Percentiles rank a stretch among this genome's conserved stretches.
These are phyloP conservation scores for Schoenoplectus tabernaemontani DNA, from an alignment of 202 grass and related monocot species.

Conservation along the genomic window DNA sequence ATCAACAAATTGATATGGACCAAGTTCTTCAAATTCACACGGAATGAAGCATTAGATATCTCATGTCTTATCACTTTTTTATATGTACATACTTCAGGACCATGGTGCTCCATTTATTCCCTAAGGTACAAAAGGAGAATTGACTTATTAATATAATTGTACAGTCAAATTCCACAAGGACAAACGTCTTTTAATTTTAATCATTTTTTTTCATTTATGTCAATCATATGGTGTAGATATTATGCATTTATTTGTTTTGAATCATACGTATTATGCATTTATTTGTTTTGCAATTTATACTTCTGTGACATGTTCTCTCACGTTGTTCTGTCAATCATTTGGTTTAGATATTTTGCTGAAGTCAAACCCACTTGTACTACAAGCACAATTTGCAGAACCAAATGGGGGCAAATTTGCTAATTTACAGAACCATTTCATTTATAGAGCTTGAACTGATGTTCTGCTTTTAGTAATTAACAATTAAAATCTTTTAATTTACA, in stretches of 20 bases:
- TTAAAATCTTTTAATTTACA: not conserved
- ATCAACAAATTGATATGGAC: not conserved
- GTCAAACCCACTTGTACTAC: slow-evolving; percentile 1
- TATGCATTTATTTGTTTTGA: not conserved
- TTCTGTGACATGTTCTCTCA: not conserved
- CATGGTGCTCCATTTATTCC: slow-evolving; percentile 45
- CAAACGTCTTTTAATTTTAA: not conserved
- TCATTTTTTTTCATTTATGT: not conserved
- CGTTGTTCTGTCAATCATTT: not conserved
- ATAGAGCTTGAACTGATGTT: not conserved
- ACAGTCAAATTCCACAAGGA: slow-evolving; percentile 18
- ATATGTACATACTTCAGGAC: slow-evolving; percentile 40
- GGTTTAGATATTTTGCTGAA: not conserved
- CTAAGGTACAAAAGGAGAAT: slow-evolving; percentile 39
- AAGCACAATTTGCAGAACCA: not conserved
- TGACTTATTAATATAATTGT: slow-evolving; percentile 27
- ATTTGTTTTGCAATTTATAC: not conserved
- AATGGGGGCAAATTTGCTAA: too few relatives aligned
- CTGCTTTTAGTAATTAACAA: not conserved
- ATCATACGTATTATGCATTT: not conserved
- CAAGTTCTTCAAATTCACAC: not conserved
- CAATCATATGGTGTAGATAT: slow-evolving; percentile 16
- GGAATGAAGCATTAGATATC: not conserved
- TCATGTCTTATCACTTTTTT: not conserved
- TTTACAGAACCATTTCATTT: not conserved